Evolutionary conservation across 2,329 filamentous ascomycete species (phyloP).

Genomic region (Xylariaceae sp.): DNA sequence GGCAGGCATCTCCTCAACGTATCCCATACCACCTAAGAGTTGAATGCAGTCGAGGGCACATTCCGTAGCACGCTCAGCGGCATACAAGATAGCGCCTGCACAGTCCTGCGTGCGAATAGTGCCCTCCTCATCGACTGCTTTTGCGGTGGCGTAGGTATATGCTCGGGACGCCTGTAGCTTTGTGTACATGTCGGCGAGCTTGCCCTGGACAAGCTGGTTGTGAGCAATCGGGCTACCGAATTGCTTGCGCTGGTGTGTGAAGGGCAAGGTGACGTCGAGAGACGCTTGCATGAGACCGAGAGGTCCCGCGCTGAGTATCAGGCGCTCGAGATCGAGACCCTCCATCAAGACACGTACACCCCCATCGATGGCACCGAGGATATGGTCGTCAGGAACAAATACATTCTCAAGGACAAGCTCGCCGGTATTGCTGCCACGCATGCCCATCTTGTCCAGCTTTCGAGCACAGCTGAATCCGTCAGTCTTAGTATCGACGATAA

Average conservation of each 20-base stretch:
- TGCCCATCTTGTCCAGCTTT: conserved; percentile 97
- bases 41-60: conserved; percentile 86
- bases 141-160: conserved; percentile 84
- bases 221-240: conserved; percentile 84
- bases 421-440: conserved; percentile 95
- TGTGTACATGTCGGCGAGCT: conserved; percentile 96
- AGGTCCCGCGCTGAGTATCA: conserved; percentile 88
- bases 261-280: conserved; percentile 82
- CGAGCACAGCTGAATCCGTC: conserved; percentile 81
- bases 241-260: conserved; percentile 84
- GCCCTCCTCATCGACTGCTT: conserved; percentile 72
- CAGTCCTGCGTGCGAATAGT: conserved; percentile 84
- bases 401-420: conserved; percentile 89
- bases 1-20: conserved; percentile 91
- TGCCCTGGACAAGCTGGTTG: conserved; percentile 90
- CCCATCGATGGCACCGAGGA: conserved; percentile 75
- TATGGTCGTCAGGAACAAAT: conserved; percentile 79
- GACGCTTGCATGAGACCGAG: conserved; percentile 92
- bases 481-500: conserved; percentile 72
- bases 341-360: conserved; percentile 95
- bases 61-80: conserved; percentile 86
- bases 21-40: conserved; percentile 90
- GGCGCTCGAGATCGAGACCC: conserved; percentile 86
- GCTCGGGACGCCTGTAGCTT: conserved; percentile 80
- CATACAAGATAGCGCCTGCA: conserved; percentile 89